A percentile compares a stretch with the other conserved stretches of the same genome.
Evolutionary conservation across 768 basidiomycete genomes (phyloP).

Genomic region (Macrolepiota dolichaula): DNA sequence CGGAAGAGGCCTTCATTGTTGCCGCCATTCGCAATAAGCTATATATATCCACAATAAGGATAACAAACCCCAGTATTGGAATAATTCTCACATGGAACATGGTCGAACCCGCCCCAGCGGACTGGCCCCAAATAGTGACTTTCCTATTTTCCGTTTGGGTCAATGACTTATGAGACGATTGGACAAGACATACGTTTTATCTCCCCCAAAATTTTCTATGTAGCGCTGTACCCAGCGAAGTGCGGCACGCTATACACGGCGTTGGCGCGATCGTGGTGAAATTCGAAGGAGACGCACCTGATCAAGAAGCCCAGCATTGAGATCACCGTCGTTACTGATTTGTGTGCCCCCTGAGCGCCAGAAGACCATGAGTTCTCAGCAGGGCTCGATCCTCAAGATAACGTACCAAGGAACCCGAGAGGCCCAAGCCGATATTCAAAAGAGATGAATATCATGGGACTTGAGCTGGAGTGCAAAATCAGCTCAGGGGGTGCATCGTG

Average conservation of each 20-base stretch:
- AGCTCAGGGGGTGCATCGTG: constrained; percentile 28
- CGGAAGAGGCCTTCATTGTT: constrained; percentile 34
- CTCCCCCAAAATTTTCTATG: constrained; percentile 33
- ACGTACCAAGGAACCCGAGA: constrained; percentile 37
- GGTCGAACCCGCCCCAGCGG: constrained; percentile 38
- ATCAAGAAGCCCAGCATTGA: constrained; percentile 39
- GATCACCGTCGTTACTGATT: constrained; percentile 26
- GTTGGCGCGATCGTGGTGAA: background rate
- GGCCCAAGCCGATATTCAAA: constrained; percentile 41
- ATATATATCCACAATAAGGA: background rate
- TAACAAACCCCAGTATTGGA: background rate
- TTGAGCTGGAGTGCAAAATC: constrained; percentile 26
- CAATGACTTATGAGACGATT: background rate
- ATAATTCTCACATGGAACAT: constrained; percentile 32
- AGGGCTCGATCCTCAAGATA: background rate
- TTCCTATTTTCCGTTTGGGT: constrained; percentile 18
- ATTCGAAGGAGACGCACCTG: constrained; percentile 23
- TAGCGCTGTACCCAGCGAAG: constrained; percentile 37
- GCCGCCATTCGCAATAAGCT: constrained; percentile 39
- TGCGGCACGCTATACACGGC: constrained; percentile 25
- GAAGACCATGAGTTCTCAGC: background rate
- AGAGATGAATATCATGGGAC: constrained; percentile 36
- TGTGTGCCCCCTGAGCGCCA: constrained; percentile 26
- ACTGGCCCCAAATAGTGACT: constrained; percentile 42
- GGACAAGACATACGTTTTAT: constrained; percentile 23